phyloP scores from a whole-genome alignment of 2,329 filamentous ascomycete species.

The Fusarium citri region DNA sequence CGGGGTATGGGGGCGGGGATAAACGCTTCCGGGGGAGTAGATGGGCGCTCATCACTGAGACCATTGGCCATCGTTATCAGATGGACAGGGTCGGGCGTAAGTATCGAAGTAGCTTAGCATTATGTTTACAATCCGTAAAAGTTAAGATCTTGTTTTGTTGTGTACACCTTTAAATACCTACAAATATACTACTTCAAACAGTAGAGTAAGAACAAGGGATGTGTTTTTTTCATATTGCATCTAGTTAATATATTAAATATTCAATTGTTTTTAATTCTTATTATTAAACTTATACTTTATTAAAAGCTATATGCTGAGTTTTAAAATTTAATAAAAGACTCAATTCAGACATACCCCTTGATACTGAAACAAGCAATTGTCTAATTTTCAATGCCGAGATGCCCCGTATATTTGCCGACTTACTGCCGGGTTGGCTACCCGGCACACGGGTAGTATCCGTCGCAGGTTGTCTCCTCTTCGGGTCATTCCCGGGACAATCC shows the following conservation, averaged over 20 bases:
- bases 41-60: background rate
- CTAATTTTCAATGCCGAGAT: rapidly evolving
- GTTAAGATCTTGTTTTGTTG: too few relatives aligned
- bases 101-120: background rate
- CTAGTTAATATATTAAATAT: too few relatives aligned
- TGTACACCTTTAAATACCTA: too few relatives aligned
- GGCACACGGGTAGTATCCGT: background rate
- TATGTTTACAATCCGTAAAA: too few relatives aligned
- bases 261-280: too few relatives aligned
- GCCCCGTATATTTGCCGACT: background rate
- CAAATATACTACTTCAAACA: too few relatives aligned
- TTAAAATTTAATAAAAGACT: background rate
- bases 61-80: background rate
- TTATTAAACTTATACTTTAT: too few relatives aligned
- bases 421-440: background rate
- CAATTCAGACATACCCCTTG: background rate
- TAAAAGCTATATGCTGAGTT: too few relatives aligned
- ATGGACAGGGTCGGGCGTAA: background rate
- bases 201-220: too few relatives aligned
- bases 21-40: background rate
- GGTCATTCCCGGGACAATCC: background rate
- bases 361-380: background rate
- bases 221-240: too few relatives aligned
- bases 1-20: background rate
- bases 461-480: background rate